Percentiles rank a stretch among this genome's conserved stretches.
Conservation (phyloP, 148 eudicot species). For the Pouteria glomerata region DNA sequence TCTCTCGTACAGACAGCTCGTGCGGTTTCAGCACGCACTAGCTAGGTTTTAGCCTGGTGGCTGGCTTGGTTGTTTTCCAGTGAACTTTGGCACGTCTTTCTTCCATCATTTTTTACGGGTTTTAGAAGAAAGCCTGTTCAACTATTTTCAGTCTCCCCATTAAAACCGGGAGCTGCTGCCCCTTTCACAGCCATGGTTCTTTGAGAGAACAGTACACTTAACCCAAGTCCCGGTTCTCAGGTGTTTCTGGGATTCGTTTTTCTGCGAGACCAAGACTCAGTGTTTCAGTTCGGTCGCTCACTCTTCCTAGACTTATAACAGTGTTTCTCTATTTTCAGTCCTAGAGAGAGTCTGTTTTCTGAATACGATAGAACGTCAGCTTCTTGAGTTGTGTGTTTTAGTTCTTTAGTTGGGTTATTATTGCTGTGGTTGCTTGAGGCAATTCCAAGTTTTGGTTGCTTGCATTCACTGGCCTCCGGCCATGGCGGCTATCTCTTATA, state of each 20-base stretch:
- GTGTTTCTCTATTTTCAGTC: conserved; percentile 10
- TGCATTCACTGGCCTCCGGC: conserved; percentile 32
- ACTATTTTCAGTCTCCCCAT: conserved; percentile 14
- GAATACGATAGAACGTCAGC: conserved; percentile 4
- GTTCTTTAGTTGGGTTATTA: not conserved
- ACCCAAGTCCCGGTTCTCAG: conserved; percentile 20
- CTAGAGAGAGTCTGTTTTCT: conserved; percentile 17
- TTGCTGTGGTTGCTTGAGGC: conserved; percentile 19
- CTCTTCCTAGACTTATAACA: conserved; percentile 10
- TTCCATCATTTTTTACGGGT: conserved; percentile 46
- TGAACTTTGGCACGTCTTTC: conserved; percentile 27
- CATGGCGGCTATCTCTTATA: conserved; percentile 21
- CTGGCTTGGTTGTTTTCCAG: conserved; percentile 43
- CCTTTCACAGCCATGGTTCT: conserved; percentile 30
- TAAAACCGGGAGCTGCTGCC: conserved; percentile 11
- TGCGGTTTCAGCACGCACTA: not conserved
- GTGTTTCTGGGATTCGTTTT: not conserved
- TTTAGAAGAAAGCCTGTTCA: conserved; percentile 33
- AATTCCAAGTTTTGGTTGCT: conserved; percentile 20
- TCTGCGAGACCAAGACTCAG: not conserved
- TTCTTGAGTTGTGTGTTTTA: conserved; percentile 1
- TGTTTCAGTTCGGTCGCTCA: not conserved
- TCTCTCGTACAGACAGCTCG: not conserved
- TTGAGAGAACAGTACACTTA: conserved; percentile 24
- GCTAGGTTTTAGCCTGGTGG: conserved; percentile 21